Evolutionary conservation across 2,329 filamentous ascomycete genomes (phyloP).

Genomic region (Aschersonia sp.): DNA sequence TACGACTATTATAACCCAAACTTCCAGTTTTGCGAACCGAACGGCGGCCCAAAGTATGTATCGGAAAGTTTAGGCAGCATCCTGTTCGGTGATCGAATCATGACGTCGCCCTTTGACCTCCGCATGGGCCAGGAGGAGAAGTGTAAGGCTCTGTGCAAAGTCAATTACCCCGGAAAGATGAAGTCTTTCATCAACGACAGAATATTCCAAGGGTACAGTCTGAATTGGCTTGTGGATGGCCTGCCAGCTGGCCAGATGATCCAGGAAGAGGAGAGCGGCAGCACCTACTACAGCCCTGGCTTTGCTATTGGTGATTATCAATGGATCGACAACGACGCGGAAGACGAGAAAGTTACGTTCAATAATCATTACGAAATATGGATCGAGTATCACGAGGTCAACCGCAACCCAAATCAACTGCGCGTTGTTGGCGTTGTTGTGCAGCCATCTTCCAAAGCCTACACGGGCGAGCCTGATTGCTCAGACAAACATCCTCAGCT

Average conservation of each 20-base stretch:
- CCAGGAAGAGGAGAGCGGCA: conserved; percentile 58
- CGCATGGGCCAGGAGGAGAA: conserved; percentile 77
- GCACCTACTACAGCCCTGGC: conserved; percentile 79
- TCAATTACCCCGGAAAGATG: conserved; percentile 46
- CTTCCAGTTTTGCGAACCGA: conserved; percentile 78
- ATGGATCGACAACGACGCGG: conserved; percentile 46
- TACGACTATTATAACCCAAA: conserved; percentile 89
- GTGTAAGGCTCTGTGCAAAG: conserved; percentile 66
- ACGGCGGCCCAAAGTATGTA: conserved; percentile 61
- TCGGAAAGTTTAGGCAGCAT: conserved; percentile 83
- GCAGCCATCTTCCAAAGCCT: conserved; percentile 59
- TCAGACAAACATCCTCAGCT: conserved; percentile 40
- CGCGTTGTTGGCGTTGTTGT: conserved; percentile 88
- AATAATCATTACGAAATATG: conserved; percentile 95
- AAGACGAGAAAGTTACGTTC: conserved; percentile 45
- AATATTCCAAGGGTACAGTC: conserved; percentile 74
- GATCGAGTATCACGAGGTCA: conserved; percentile 80
- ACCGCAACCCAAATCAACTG: conserved; percentile 49
- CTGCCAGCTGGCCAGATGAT: conserved; percentile 79
- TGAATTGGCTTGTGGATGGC: conserved; percentile 94
- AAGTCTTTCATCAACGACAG: conserved; percentile 69
- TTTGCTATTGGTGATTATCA: conserved; percentile 32
- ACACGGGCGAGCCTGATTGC: conserved; percentile 47
- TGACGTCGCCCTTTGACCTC: conserved; percentile 86
- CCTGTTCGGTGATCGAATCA: conserved; percentile 91